Evolutionary conservation across 164 flowering plant genomes (phyloP).

Genomic region (Paratinospora sagittata): DNA sequence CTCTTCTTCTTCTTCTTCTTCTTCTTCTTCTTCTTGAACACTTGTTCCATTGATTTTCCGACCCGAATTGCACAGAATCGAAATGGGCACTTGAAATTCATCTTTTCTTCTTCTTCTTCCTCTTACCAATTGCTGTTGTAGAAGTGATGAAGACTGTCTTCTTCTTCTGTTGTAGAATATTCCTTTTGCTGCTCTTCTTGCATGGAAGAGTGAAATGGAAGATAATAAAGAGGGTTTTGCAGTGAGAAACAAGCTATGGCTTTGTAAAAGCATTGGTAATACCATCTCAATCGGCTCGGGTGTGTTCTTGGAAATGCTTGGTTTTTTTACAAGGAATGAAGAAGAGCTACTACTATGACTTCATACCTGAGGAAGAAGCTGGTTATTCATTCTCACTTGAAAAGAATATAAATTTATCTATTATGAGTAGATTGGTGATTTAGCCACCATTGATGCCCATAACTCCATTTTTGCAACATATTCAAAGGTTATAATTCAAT

Average conservation of each 20-base stretch:
- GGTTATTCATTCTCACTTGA: too few relatives aligned
- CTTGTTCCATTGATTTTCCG: conserved; percentile 19
- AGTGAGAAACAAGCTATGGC: not conserved
- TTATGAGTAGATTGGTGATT: too few relatives aligned
- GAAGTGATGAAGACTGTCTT: not conserved
- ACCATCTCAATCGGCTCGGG: conserved; percentile 4
- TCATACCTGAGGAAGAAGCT: too few relatives aligned
- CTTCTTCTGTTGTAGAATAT: not conserved
- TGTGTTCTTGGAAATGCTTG: too few relatives aligned
- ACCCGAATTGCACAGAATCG: conserved; percentile 21
- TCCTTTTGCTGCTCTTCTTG: not conserved
- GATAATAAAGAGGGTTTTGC: not conserved
- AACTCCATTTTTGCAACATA: too few relatives aligned
- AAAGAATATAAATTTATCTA: too few relatives aligned
- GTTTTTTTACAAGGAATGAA: too few relatives aligned
- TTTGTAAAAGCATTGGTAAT: conserved; percentile 1
- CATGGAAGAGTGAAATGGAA: not conserved
- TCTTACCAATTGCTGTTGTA: not conserved
- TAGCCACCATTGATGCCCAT: too few relatives aligned
- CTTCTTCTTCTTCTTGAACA: conserved; percentile 12
- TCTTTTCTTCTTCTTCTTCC: not conserved
- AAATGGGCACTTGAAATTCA: not conserved
- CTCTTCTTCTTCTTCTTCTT: conserved; percentile 18
- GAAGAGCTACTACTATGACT: too few relatives aligned
- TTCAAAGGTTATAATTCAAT: too few relatives aligned